Conservation (phyloP, 495 filamentous ascomycete species). For the Viridothelium virens region DNA sequence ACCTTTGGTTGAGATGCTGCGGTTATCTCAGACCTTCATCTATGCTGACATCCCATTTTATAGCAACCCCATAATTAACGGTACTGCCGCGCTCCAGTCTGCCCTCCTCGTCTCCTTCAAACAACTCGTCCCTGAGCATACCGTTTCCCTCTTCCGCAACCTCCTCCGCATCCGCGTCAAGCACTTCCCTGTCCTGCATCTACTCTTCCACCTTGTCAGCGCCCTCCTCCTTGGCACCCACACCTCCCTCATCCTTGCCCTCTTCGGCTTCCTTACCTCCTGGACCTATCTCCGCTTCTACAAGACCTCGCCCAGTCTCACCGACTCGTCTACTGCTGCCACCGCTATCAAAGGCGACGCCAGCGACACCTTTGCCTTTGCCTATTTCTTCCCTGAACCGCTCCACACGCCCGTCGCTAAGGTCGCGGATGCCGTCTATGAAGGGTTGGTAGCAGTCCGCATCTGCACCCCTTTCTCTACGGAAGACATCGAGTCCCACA, state of each 20-base stretch:
- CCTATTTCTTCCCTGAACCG: slow-evolving; percentile 88
- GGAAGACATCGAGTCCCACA: slow-evolving; percentile 74
- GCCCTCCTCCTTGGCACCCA: slow-evolving; percentile 75
- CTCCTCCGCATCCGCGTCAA: slow-evolving; percentile 85
- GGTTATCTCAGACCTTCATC: not conserved
- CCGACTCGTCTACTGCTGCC: slow-evolving; percentile 51
- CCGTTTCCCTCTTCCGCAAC: slow-evolving; percentile 85
- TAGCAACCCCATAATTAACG: slow-evolving; percentile 72
- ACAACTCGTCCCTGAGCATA: slow-evolving; percentile 95
- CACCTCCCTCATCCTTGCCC: slow-evolving; percentile 71
- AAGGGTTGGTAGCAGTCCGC: slow-evolving; percentile 59
- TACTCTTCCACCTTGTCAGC: slow-evolving; percentile 67
- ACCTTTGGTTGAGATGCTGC: slow-evolving; percentile 43
- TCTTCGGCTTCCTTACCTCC: slow-evolving; percentile 74
- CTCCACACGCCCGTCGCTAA: slow-evolving; percentile 68
- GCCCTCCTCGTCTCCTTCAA: slow-evolving; percentile 97
- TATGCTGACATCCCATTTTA: slow-evolving; percentile 27
- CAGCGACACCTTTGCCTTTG: slow-evolving; percentile 89
- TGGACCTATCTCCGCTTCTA: slow-evolving; percentile 98
- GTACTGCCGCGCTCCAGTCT: slow-evolving; percentile 80
- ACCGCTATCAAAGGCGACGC: slow-evolving; percentile 70
- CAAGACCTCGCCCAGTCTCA: slow-evolving; percentile 40
- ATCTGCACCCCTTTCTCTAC: slow-evolving; percentile 81
- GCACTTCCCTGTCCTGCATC: slow-evolving; percentile 86
- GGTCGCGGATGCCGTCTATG: slow-evolving; percentile 67